Evolutionary conservation across 768 basidiomycete species (phyloP).

Genomic region (Suillus subaureus): DNA sequence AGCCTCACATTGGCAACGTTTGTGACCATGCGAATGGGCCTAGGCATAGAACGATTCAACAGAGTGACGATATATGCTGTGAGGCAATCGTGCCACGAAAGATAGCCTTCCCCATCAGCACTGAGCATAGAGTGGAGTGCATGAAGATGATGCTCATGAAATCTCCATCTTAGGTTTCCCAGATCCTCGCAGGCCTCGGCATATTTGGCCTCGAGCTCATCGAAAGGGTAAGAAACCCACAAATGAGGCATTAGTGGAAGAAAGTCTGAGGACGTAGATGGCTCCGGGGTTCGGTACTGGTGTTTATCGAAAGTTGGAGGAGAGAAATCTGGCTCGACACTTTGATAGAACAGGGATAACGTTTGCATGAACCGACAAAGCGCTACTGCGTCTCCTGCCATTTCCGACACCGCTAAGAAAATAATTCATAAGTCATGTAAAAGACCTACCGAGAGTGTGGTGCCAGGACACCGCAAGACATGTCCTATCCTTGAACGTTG

Average conservation of each 20-base stretch:
- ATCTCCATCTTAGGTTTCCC: constrained; percentile 20
- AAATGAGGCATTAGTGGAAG: constrained; percentile 29
- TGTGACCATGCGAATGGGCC: constrained; percentile 22
- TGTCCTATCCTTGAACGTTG: constrained; percentile 25
- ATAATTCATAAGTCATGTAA: not conserved
- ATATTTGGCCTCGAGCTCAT: constrained; percentile 23
- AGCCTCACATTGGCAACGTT: constrained; percentile 32
- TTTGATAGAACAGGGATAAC: constrained; percentile 34
- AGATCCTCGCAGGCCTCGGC: constrained; percentile 14
- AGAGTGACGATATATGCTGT: constrained; percentile 28
- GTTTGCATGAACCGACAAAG: constrained; percentile 31
- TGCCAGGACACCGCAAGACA: constrained; percentile 38
- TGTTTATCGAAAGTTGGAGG: constrained; percentile 30
- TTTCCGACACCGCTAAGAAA: constrained; percentile 2
- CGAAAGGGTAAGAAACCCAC: constrained; percentile 14
- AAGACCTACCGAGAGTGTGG: constrained; percentile 32
- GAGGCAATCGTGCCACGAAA: constrained; percentile 35
- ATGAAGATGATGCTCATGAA: constrained; percentile 15
- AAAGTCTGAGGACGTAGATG: constrained; percentile 17
- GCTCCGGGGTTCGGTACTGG: constrained; percentile 20
- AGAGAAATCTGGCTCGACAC: constrained; percentile 9
- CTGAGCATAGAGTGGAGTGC: constrained; percentile 19
- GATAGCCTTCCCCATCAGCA: not conserved
- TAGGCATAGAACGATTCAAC: constrained; percentile 20
- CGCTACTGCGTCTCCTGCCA: constrained; percentile 31